phyloP scores from a whole-genome alignment of 352 stramenopile species.

The Phytopythium sindhum region DNA sequence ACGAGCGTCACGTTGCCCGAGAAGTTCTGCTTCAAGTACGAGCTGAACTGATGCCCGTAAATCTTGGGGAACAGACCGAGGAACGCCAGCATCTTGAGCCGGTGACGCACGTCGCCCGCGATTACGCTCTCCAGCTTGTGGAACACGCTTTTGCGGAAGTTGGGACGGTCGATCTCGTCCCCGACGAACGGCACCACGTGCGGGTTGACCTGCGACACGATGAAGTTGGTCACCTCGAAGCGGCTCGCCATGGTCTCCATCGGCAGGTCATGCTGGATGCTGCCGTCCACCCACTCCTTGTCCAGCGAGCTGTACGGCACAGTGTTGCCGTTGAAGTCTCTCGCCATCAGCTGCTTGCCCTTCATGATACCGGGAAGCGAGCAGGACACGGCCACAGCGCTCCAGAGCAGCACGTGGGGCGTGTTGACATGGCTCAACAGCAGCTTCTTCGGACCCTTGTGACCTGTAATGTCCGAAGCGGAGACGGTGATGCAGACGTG shows the following conservation, averaged over 20 bases:
- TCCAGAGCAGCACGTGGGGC: conserved; percentile 90
- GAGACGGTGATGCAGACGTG: conserved; percentile 95
- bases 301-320: conserved; percentile 90
- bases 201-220: conserved; percentile 89
- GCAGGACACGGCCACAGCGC: conserved; percentile 88
- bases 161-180: conserved; percentile 80
- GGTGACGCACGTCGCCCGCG: conserved; percentile 49
- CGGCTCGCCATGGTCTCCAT: conserved; percentile 93
- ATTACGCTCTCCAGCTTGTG: conserved; percentile 87
- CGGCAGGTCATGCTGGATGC: conserved; percentile 88
- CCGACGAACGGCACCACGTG: conserved; percentile 92
- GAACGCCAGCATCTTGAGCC: conserved; percentile 74
- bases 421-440: conserved; percentile 93
- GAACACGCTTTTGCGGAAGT: conserved; percentile 60
- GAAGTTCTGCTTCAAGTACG: conserved; percentile 92
- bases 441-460: conserved; percentile 75
- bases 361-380: conserved; percentile 92
- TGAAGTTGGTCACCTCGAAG: conserved; percentile 94
- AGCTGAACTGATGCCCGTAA: conserved; percentile 76
- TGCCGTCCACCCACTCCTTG: conserved; percentile 93
- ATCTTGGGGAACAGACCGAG: conserved; percentile 86
- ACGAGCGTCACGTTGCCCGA: conserved; percentile 96
- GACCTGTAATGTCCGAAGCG: conserved; percentile 85
- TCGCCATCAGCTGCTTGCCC: conserved; percentile 76
- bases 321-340: conserved; percentile 78